phyloP scores from a whole-genome alignment of 176 grass and related monocot species.

The Lolium rigidum region DNA sequence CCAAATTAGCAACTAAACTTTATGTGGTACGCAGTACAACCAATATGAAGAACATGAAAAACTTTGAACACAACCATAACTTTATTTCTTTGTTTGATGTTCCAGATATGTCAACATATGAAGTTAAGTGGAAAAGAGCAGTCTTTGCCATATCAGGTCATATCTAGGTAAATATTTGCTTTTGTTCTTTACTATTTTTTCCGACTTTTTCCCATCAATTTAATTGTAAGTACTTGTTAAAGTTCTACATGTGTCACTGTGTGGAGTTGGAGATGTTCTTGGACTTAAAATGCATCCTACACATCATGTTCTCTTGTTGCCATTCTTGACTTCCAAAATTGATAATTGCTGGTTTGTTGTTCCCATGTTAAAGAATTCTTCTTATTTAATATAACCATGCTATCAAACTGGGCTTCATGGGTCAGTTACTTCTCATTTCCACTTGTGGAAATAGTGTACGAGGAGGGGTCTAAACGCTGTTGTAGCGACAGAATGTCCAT shows the following conservation, averaged over 20 bases:
- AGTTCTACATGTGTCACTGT: constrained; percentile 21
- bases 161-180: constrained; percentile 72
- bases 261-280: constrained; percentile 9
- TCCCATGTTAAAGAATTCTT: neutral
- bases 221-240: constrained; percentile 13
- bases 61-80: constrained; percentile 11
- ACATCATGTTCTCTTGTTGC: constrained; percentile 17
- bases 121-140: constrained; percentile 97
- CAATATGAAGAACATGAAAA: constrained; percentile 9
- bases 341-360: constrained; percentile 6
- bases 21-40: constrained; percentile 70
- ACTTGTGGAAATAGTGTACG: constrained; percentile 10
- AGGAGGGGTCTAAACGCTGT: neutral
- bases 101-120: constrained; percentile 99
- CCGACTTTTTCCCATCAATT: neutral
- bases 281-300: neutral
- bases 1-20: constrained; percentile 96
- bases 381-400: constrained; percentile 11
- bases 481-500: neutral
- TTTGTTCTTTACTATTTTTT: constrained; percentile 27
- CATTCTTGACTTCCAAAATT: constrained; percentile 10
- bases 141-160: constrained; percentile 96
- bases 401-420: constrained; percentile 14
- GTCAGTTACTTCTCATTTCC: neutral
- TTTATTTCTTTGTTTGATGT: constrained; percentile 35